Evolutionary conservation across 768 basidiomycete genomes (phyloP).

Genomic region (Ramaria sp.): DNA sequence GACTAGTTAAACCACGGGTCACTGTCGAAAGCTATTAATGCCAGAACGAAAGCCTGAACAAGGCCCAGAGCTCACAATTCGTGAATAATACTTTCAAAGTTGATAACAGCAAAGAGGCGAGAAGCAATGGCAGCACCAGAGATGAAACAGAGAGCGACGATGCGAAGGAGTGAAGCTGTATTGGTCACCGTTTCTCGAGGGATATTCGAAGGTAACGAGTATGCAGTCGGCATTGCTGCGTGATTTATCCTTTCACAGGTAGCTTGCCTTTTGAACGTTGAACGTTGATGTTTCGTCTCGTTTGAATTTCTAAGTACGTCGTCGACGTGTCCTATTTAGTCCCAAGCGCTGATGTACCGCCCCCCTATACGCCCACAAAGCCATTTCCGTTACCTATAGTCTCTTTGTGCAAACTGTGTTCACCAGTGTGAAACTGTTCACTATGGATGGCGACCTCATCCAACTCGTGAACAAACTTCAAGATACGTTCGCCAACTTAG

Average conservation of each 20-base stretch:
- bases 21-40: conserved; percentile 27
- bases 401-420: neutral
- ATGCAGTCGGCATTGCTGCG: conserved; percentile 10
- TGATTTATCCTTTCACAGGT: neutral
- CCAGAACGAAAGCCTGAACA: conserved; percentile 10
- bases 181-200: conserved; percentile 67
- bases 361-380: conserved; percentile 3
- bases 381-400: neutral
- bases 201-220: conserved; percentile 10
- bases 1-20: conserved; percentile 99
- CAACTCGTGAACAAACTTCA: conserved; percentile 92
- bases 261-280: neutral
- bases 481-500: conserved; percentile 83
- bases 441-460: conserved; percentile 92
- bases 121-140: conserved; percentile 93
- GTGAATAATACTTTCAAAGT: conserved; percentile 99
- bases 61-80: conserved; percentile 67
- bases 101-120: conserved; percentile 92
- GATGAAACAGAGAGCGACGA: conserved; percentile 82
- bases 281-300: neutral
- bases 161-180: conserved; percentile 82
- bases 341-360: neutral
- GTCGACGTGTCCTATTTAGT: conserved; percentile 4
- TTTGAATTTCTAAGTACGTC: neutral
- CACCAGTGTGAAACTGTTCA: conserved; percentile 7